Conservation (phyloP, 176 grass and related monocot genomes). For the Guadua angustifolia region DNA sequence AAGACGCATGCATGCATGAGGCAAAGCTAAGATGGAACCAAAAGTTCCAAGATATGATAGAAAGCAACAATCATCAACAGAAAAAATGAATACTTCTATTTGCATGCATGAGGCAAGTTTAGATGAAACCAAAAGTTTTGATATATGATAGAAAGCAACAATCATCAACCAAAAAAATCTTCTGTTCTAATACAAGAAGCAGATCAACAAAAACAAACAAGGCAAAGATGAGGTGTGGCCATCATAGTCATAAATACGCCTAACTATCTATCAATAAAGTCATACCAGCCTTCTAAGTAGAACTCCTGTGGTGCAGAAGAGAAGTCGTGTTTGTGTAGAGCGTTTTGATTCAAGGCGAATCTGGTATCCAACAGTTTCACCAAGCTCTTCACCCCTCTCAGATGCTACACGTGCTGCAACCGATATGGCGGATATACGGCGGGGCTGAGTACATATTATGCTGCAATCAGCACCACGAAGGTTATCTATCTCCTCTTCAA, state of each 20-base stretch:
- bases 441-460: conserved; percentile 97
- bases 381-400: conserved; percentile 87
- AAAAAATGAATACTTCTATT: no score
- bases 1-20: not conserved
- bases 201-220: conserved; percentile 37
- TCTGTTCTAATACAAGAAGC: not conserved
- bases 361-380: conserved; percentile 92
- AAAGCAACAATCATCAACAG: conserved; percentile 6
- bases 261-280: conserved; percentile 24
- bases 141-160: conserved; percentile 13
- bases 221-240: not conserved
- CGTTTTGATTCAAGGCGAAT: conserved; percentile 89
- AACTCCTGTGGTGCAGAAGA: conserved; percentile 98
- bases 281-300: conserved; percentile 87
- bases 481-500: conserved; percentile 86
- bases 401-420: conserved; percentile 85
- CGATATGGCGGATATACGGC: conserved; percentile 94
- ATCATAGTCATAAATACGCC: conserved; percentile 33
- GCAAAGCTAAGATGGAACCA: conserved; percentile 7
- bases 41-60: conserved; percentile 1
- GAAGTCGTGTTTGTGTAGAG: conserved; percentile 72
- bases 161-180: not conserved
- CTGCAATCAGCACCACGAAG: conserved; percentile 79
- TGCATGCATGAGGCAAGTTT: not conserved
- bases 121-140: not conserved